These are phyloP conservation scores for Capsicum rhomboideum DNA, from an alignment of 257 asterid genomes.

Conservation along the genomic window DNA sequence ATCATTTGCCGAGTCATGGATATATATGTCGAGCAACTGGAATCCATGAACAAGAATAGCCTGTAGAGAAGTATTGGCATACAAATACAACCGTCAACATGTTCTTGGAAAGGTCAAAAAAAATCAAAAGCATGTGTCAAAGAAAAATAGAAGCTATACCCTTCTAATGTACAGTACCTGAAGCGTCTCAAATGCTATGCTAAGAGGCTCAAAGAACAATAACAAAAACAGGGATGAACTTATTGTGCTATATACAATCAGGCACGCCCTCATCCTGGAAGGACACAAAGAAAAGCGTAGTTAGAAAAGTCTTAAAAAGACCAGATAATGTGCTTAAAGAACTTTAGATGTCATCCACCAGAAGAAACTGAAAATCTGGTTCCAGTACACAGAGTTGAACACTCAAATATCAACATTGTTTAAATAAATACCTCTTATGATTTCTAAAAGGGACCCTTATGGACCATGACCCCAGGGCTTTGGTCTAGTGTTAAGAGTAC, in stretches of 20 bases:
- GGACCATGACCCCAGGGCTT: background rate
- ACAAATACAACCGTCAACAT: background rate
- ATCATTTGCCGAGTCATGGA: constrained; percentile 66
- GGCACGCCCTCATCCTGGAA: constrained; percentile 63
- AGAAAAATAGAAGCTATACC: background rate
- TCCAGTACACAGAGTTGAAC: background rate
- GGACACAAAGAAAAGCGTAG: background rate
- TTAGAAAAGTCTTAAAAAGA: constrained; percentile 7
- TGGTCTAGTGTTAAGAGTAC: background rate
- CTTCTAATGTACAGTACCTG: constrained; percentile 45
- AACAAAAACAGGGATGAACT: constrained; percentile 51
- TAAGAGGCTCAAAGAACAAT: constrained; percentile 87
- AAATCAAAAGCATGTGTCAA: background rate
- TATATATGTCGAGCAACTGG: constrained; percentile 88
- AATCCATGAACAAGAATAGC: constrained; percentile 94
- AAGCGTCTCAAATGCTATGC: constrained; percentile 91
- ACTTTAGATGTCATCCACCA: background rate
- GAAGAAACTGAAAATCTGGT: background rate
- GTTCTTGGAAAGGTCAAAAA: background rate
- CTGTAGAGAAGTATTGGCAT: constrained; percentile 29
- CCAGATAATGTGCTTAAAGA: background rate
- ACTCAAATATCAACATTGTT: background rate
- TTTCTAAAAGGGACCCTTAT: background rate
- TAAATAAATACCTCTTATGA: background rate
- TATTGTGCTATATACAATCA: constrained; percentile 36